Conservation (phyloP, 208 protist genomes). For the Wallacemonas collosoma region DNA sequence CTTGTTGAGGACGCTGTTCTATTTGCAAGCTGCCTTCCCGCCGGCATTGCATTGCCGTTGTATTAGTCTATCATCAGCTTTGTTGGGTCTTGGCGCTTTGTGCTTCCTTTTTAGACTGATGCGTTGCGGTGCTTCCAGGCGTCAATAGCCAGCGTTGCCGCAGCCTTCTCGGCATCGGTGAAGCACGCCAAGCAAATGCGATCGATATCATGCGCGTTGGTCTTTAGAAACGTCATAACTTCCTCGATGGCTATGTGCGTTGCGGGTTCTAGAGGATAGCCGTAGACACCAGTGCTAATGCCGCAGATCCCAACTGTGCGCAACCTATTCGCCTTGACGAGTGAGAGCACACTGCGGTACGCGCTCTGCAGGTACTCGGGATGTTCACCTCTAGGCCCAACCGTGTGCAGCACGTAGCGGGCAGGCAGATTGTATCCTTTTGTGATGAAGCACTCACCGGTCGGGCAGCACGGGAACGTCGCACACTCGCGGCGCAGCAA, state of each 20-base stretch:
- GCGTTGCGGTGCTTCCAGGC: not conserved
- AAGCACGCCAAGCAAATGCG: conserved; percentile 68
- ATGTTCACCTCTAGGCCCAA: conserved; percentile 78
- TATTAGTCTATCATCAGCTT: too few species aligned
- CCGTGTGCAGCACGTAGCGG: conserved; percentile 76
- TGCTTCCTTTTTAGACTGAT: not conserved
- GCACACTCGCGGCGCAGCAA: conserved; percentile 63
- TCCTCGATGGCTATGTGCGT: conserved; percentile 64
- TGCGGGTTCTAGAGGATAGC: conserved; percentile 68
- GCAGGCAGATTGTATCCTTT: conserved; percentile 75
- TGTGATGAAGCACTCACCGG: conserved; percentile 62
- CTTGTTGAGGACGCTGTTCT: too few species aligned
- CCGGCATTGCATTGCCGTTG: too few species aligned
- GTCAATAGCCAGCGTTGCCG: conserved; percentile 22
- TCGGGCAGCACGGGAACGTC: conserved; percentile 42
- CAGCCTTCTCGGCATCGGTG: conserved; percentile 30
- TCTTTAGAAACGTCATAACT: conserved; percentile 34
- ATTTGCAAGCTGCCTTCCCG: too few species aligned
- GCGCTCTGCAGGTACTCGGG: conserved; percentile 45
- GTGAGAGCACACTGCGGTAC: conserved; percentile 60
- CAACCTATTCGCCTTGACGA: conserved; percentile 43
- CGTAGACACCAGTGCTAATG: conserved; percentile 88
- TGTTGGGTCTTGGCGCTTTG: too few species aligned
- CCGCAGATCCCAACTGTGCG: conserved; percentile 76
- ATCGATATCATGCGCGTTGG: conserved; percentile 33